These are phyloP conservation scores for Apiotrichum gamsii DNA, from an alignment of 1,284 basidiomycete genomes.

Conservation along the genomic window DNA sequence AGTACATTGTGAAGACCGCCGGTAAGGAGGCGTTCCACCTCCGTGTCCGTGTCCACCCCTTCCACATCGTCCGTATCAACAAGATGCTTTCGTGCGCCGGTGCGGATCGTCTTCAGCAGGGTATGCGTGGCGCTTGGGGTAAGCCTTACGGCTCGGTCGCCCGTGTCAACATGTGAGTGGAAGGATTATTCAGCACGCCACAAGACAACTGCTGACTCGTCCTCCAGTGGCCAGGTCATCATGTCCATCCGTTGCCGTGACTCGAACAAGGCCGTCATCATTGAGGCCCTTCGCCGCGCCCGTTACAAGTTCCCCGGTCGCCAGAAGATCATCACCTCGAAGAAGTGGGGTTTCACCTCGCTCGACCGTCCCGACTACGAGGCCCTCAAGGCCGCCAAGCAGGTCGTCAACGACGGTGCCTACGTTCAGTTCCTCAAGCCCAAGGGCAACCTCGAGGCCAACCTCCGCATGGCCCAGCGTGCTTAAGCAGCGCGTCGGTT, in stretches of 20 bases:
- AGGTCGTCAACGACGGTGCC: constrained; percentile 61
- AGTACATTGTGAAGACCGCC: constrained; percentile 96
- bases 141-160: constrained; percentile 78
- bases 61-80: constrained; percentile 99
- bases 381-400: constrained; percentile 81
- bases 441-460: constrained; percentile 73
- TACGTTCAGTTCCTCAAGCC: constrained; percentile 76
- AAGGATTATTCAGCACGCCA: no score
- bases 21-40: constrained; percentile 99
- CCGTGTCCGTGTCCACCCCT: constrained; percentile 94
- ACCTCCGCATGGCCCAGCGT: constrained; percentile 74
- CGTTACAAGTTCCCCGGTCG: constrained; percentile 99
- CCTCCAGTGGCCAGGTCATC: constrained; percentile 92
- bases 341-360: constrained; percentile 98
- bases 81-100: constrained; percentile 99
- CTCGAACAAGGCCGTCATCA: constrained; percentile 75
- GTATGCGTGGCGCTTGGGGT: constrained; percentile 99
- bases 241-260: constrained; percentile 94
- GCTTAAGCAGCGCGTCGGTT: constrained; percentile 50
- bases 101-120: constrained; percentile 94
- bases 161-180: constrained; percentile 46
- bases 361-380: constrained; percentile 86
- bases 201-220: no score
- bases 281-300: constrained; percentile 93
- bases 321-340: constrained; percentile 97